Conservation (phyloP, 129 eudicot species). For the Pittosporum tobira region DNA sequence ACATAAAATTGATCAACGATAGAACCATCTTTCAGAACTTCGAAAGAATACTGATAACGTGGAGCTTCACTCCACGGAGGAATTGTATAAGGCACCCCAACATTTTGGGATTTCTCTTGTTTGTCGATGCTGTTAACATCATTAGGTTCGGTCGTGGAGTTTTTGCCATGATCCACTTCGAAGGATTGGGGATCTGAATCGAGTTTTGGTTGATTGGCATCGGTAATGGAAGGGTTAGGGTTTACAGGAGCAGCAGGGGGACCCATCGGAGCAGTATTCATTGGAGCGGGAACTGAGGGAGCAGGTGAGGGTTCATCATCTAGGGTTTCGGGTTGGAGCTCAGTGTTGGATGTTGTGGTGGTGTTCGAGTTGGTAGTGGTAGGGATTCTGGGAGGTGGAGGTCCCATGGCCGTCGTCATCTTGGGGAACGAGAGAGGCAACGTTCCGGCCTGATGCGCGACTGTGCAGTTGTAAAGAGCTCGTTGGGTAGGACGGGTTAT, state of each 20-base stretch:
- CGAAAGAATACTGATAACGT: conserved; percentile 44
- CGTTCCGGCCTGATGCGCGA: background rate
- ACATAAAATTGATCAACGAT: conserved; percentile 69
- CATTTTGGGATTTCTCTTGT: conserved; percentile 21
- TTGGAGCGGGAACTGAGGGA: conserved; percentile 2
- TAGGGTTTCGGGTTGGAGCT: conserved; percentile 13
- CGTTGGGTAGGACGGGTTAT: no score
- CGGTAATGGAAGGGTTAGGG: conserved; percentile 24
- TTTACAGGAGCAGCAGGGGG: conserved; percentile 58
- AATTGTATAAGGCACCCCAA: conserved; percentile 55
- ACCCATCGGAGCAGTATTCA: conserved; percentile 28
- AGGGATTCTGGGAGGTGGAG: conserved; percentile 61
- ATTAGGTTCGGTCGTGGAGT: background rate
- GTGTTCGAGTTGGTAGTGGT: conserved; percentile 22
- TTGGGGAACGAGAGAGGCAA: background rate
- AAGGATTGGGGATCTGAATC: background rate
- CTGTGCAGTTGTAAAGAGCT: no score
- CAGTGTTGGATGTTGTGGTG: conserved; percentile 18
- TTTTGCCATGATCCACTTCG: conserved; percentile 2
- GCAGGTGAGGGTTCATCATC: conserved; percentile 3
- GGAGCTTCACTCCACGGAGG: conserved; percentile 95
- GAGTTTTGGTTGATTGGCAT: conserved; percentile 14
- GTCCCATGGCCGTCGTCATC: conserved; percentile 69
- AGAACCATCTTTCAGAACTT: conserved; percentile 84
- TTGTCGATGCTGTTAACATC: conserved; percentile 12